A percentile compares a stretch with the other conserved stretches of the same genome.
Evolutionary conservation across 257 asterid genomes (phyloP).

Genomic region (Cinchona pubescens): DNA sequence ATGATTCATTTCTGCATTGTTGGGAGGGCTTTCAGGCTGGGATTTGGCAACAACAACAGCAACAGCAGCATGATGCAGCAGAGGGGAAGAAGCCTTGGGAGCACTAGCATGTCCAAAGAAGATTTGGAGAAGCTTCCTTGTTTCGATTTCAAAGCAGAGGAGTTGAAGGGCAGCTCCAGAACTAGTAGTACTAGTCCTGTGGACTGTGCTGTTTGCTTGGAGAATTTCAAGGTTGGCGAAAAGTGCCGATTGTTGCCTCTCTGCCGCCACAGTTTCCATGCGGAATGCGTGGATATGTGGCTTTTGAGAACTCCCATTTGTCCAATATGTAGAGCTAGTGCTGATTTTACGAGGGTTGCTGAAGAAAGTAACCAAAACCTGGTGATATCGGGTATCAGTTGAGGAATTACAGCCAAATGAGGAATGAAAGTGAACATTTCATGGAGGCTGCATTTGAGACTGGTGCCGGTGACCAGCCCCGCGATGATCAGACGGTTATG

Average conservation of each 20-base stretch:
- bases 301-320: constrained; percentile 51
- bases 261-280: constrained; percentile 70
- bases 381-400: background rate
- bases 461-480: background rate
- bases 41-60: background rate
- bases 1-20: constrained; percentile 61
- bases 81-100: constrained; percentile 45
- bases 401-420: background rate
- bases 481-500: background rate
- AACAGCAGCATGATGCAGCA: constrained; percentile 23
- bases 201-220: constrained; percentile 70
- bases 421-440: background rate
- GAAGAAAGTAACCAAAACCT: constrained; percentile 21
- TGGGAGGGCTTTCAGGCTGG: constrained; percentile 44
- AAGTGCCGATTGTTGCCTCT: constrained; percentile 66
- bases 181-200: constrained; percentile 24
- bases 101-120: constrained; percentile 63
- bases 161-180: constrained; percentile 20
- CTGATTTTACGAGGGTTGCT: constrained; percentile 16
- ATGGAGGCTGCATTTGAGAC: background rate
- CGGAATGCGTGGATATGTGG: constrained; percentile 70
- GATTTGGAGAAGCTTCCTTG: constrained; percentile 78
- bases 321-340: constrained; percentile 67
- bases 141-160: constrained; percentile 50
- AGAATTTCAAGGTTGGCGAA: constrained; percentile 48